Conservation (phyloP, 768 basidiomycete species). For the Russula sp. region DNA sequence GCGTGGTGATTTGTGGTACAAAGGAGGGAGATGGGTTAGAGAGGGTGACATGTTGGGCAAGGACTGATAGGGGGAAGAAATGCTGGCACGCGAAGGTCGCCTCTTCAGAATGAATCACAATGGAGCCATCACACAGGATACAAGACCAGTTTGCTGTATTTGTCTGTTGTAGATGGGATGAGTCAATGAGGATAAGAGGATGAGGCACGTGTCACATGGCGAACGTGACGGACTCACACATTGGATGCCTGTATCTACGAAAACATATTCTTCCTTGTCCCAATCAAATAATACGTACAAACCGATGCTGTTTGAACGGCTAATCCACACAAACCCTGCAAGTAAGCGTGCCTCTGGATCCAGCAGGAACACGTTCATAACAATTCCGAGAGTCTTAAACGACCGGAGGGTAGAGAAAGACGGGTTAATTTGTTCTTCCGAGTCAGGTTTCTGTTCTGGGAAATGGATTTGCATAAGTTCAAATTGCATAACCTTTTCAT, state of each 20-base stretch:
- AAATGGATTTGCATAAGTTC: constrained; percentile 67
- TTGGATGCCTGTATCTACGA: constrained; percentile 69
- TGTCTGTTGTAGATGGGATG: constrained; percentile 40
- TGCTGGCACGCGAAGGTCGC: constrained; percentile 62
- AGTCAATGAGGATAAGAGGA: not conserved
- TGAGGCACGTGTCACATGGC: constrained; percentile 1
- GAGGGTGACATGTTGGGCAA: constrained; percentile 35
- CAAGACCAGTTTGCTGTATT: constrained; percentile 76
- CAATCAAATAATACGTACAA: constrained; percentile 66
- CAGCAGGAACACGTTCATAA: constrained; percentile 75
- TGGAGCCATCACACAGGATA: constrained; percentile 60
- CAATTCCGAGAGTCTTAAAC: constrained; percentile 62
- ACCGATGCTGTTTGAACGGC: constrained; percentile 52
- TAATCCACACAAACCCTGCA: constrained; percentile 69
- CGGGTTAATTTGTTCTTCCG: constrained; percentile 36
- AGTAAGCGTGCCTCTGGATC: constrained; percentile 59
- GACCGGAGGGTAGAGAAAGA: constrained; percentile 57
- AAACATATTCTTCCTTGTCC: constrained; percentile 62
- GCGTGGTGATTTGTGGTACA: constrained; percentile 32
- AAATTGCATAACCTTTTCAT: constrained; percentile 66
- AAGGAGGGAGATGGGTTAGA: constrained; percentile 26
- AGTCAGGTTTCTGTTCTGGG: constrained; percentile 37
- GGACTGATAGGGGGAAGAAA: constrained; percentile 55
- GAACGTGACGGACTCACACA: constrained; percentile 51
- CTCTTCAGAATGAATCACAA: constrained; percentile 75